Conservation (phyloP, 1,284 basidiomycete species). For the Ustilago shanxiensis region DNA sequence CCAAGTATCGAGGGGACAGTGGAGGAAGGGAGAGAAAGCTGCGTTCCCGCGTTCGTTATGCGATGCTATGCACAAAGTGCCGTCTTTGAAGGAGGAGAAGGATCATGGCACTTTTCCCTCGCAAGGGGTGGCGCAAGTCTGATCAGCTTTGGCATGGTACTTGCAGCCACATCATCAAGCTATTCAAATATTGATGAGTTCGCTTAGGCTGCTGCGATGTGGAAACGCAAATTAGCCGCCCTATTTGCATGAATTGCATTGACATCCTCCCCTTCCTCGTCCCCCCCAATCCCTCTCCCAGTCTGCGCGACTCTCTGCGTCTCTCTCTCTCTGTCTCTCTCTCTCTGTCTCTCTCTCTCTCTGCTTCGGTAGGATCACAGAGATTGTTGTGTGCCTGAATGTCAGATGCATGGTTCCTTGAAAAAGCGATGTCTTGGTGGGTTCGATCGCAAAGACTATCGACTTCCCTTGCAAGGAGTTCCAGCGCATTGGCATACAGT, state of each 20-base stretch:
- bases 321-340: not conserved
- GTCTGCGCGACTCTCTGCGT: too few species aligned
- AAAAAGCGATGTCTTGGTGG: not conserved
- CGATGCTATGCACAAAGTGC: not conserved
- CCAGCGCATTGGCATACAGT: not conserved
- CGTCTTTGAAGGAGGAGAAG: not conserved
- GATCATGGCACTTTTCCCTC: not conserved
- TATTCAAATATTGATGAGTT: not conserved
- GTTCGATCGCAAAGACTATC: not conserved
- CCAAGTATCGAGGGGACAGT: not conserved
- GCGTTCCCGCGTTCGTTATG: not conserved
- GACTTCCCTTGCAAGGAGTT: not conserved
- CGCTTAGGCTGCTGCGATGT: not conserved
- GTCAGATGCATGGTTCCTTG: not conserved
- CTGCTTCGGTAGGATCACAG: not conserved
- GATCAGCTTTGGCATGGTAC: constrained; percentile 1
- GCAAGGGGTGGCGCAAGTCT: constrained; percentile 13
- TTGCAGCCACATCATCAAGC: not conserved
- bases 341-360: not conserved
- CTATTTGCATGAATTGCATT: not conserved
- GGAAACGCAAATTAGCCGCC: not conserved
- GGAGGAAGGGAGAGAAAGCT: not conserved
- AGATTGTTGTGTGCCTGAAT: not conserved
- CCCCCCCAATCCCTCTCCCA: not conserved
- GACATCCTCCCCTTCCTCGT: too few species aligned